These are phyloP conservation scores for Curvularia verruculosa DNA, from an alignment of 2,329 filamentous ascomycete species.

Conservation along the genomic window DNA sequence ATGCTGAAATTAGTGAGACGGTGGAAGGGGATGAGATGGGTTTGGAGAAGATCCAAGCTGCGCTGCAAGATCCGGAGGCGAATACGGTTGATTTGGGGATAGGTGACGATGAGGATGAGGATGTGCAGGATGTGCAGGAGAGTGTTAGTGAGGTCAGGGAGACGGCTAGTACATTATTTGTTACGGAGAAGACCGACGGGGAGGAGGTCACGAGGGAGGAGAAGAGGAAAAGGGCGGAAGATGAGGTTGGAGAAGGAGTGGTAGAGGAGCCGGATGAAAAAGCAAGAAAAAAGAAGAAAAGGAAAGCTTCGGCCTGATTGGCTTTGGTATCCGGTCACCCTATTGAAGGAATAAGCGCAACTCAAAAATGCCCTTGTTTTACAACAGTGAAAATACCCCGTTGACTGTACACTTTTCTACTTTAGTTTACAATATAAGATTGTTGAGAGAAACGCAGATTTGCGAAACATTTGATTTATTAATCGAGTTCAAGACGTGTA, in stretches of 20 bases:
- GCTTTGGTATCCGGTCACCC: too few relatives aligned
- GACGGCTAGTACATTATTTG: slow-evolving; percentile 13
- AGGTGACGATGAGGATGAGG: slow-evolving; percentile 1
- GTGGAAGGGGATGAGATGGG: slow-evolving; percentile 48
- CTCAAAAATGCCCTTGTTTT: too few relatives aligned
- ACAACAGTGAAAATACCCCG: too few relatives aligned
- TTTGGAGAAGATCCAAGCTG: slow-evolving; percentile 22
- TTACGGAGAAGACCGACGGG: slow-evolving; percentile 6
- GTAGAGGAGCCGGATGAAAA: background rate
- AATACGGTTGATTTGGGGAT: slow-evolving; percentile 12
- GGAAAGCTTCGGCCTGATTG: background rate
- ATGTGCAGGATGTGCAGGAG: background rate
- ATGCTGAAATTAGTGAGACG: slow-evolving; percentile 47
- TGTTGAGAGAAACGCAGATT: too few relatives aligned
- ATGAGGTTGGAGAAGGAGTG: background rate
- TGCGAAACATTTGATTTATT: too few relatives aligned
- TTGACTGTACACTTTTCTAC: too few relatives aligned
- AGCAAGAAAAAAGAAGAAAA: slow-evolving; percentile 2
- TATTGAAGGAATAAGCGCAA: too few relatives aligned
- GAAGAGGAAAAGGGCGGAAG: slow-evolving; percentile 10
- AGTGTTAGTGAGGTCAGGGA: slow-evolving; percentile 1
- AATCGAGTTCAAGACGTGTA: too few relatives aligned
- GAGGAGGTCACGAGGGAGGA: slow-evolving; percentile 10
- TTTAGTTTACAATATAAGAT: too few relatives aligned
- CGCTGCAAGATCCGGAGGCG: slow-evolving; percentile 18